Evolutionary conservation across 352 stramenopile genomes (phyloP).

Genomic region (Globisporangium alternatum): DNA sequence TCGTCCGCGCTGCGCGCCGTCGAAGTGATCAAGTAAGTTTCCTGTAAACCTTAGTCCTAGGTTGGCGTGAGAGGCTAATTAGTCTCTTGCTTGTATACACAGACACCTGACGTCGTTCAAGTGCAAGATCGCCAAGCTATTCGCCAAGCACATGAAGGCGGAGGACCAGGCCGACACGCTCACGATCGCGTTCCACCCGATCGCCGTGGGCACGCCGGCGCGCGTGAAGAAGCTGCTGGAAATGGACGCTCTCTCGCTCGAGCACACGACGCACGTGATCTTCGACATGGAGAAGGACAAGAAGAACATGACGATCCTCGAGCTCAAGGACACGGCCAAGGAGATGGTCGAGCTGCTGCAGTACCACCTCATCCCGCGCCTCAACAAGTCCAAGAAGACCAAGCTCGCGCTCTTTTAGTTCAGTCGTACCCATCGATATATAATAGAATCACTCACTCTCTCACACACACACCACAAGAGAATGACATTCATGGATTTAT

Average conservation of each 20-base stretch:
- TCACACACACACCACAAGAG: constrained; percentile 10
- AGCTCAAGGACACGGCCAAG: constrained; percentile 81
- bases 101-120: constrained; percentile 82
- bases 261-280: constrained; percentile 78
- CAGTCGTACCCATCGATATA: neutral
- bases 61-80: neutral
- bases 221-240: constrained; percentile 81
- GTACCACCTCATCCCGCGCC: constrained; percentile 64
- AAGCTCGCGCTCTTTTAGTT: constrained; percentile 78
- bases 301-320: constrained; percentile 78
- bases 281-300: constrained; percentile 89
- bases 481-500: neutral
- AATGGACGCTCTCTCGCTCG: constrained; percentile 66
- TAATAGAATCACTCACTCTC: constrained; percentile 11
- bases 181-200: constrained; percentile 59
- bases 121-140: constrained; percentile 94
- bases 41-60: neutral
- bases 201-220: constrained; percentile 74
- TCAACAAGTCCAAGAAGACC: constrained; percentile 56
- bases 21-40: constrained; percentile 88
- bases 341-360: constrained; percentile 81
- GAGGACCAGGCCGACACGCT: constrained; percentile 88
- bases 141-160: constrained; percentile 92
- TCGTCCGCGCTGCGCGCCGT: constrained; percentile 90
- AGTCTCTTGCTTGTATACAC: neutral